Conservation (phyloP, 257 asterid species). For the Phtheirospermum japonicum region DNA sequence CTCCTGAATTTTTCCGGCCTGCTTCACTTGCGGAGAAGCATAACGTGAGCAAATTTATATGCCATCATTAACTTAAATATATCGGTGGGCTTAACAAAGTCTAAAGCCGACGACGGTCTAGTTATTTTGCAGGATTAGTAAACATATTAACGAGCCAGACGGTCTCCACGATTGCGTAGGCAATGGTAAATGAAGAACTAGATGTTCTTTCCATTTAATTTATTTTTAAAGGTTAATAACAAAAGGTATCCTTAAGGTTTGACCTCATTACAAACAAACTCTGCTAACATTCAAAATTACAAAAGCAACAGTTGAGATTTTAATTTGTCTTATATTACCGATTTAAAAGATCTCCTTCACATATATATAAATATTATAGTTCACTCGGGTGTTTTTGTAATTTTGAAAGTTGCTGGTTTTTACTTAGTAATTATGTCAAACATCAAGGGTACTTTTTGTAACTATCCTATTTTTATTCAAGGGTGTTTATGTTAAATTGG, state of each 20-base stretch:
- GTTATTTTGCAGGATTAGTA: slow-evolving; percentile 80
- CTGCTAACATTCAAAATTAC: too few species aligned
- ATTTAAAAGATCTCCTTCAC: too few species aligned
- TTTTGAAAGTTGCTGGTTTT: not conserved
- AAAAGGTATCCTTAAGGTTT: not conserved
- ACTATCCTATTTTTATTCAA: not conserved
- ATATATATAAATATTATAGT: too few species aligned
- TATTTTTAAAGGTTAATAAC: not conserved
- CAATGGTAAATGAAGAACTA: slow-evolving; percentile 49
- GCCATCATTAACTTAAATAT: slow-evolving; percentile 24
- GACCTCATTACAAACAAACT: not conserved
- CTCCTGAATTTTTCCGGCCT: slow-evolving; percentile 91
- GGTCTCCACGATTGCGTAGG: slow-evolving; percentile 72
- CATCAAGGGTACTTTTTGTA: not conserved
- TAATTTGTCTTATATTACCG: too few species aligned
- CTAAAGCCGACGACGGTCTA: slow-evolving; percentile 40
- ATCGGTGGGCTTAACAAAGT: slow-evolving; percentile 25
- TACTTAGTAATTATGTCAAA: not conserved
- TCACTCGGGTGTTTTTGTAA: not conserved
- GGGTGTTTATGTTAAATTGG: slow-evolving; percentile 19
- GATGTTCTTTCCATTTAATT: slow-evolving; percentile 20
- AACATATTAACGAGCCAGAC: slow-evolving; percentile 51
- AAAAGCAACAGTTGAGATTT: too few species aligned
- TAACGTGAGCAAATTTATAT: slow-evolving; percentile 47
- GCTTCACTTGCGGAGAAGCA: slow-evolving; percentile 78